These are phyloP conservation scores for Erigeron canadensis DNA, from an alignment of 129 eudicot genomes.

Conservation along the genomic window DNA sequence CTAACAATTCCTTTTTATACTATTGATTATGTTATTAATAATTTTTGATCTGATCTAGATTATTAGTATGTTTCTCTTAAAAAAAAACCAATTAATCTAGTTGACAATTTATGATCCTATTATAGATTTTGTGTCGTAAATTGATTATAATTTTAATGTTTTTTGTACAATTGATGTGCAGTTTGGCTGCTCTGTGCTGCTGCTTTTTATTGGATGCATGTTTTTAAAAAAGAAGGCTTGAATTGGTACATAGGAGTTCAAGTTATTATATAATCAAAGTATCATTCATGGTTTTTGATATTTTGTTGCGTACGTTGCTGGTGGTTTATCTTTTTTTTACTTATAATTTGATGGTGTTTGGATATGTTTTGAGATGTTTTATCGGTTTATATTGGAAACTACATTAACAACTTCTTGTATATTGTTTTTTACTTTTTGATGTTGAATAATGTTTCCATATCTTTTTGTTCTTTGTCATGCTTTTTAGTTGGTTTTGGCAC, in stretches of 20 bases:
- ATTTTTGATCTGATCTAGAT: conserved; percentile 12
- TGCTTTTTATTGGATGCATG: conserved; percentile 76
- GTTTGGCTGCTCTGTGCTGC: conserved; percentile 83
- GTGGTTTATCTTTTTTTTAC: conserved; percentile 6
- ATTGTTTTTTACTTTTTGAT: neutral
- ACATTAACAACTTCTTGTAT: conserved; percentile 8
- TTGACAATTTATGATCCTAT: no score
- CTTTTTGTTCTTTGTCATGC: neutral
- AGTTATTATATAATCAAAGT: conserved; percentile 2
- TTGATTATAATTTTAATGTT: no score
- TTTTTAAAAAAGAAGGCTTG: conserved; percentile 41
- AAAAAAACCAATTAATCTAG: no score
- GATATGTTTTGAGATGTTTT: conserved; percentile 18
- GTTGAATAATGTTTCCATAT: neutral
- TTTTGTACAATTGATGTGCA: conserved; percentile 36
- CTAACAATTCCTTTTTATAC: neutral
- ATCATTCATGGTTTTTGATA: conserved; percentile 1
- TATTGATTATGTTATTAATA: conserved; percentile 9
- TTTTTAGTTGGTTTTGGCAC: neutral
- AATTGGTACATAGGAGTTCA: conserved; percentile 16
- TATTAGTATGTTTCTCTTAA: no score
- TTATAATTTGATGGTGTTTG: conserved; percentile 14
- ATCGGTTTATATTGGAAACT: conserved; percentile 23
- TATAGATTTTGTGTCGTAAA: no score
- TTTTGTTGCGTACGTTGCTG: conserved; percentile 1